Evolutionary conservation across 2,329 filamentous ascomycete species (phyloP).

Genomic region (Stromatinia cepivora): DNA sequence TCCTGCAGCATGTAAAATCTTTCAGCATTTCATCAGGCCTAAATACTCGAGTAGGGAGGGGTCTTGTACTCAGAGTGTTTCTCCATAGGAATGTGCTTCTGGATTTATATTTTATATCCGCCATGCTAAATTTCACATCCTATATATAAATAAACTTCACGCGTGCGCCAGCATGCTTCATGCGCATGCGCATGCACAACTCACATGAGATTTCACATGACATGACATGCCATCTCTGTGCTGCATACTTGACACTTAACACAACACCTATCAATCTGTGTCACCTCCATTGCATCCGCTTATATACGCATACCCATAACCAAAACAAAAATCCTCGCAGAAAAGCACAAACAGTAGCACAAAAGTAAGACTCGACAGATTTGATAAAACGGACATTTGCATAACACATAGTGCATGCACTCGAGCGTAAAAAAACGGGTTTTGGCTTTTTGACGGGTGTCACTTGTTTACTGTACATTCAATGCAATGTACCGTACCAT

Average conservation of each 20-base stretch:
- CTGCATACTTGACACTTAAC: neutral
- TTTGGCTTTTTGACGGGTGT: constrained; percentile 5
- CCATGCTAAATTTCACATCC: too few relatives aligned
- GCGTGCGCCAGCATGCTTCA: neutral
- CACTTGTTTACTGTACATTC: neutral
- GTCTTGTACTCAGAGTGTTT: too few relatives aligned
- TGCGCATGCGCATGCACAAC: neutral
- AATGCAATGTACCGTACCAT: neutral
- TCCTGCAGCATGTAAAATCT: too few relatives aligned
- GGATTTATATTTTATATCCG: too few relatives aligned
- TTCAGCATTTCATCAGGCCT: too few relatives aligned
- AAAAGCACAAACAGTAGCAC: too few relatives aligned
- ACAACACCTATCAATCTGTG: neutral
- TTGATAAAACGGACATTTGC: neutral
- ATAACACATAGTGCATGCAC: neutral
- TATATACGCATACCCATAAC: neutral
- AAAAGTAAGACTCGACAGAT: neutral
- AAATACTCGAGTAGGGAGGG: too few relatives aligned
- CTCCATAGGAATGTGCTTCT: too few relatives aligned
- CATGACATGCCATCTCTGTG: neutral
- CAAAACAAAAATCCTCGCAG: neutral
- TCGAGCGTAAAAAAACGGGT: neutral
- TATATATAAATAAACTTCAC: too few relatives aligned
- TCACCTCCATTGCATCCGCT: too few relatives aligned
- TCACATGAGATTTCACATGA: neutral